phyloP scores from a whole-genome alignment of 768 basidiomycete genomes.

The Paxillus ammoniavirescens region DNA sequence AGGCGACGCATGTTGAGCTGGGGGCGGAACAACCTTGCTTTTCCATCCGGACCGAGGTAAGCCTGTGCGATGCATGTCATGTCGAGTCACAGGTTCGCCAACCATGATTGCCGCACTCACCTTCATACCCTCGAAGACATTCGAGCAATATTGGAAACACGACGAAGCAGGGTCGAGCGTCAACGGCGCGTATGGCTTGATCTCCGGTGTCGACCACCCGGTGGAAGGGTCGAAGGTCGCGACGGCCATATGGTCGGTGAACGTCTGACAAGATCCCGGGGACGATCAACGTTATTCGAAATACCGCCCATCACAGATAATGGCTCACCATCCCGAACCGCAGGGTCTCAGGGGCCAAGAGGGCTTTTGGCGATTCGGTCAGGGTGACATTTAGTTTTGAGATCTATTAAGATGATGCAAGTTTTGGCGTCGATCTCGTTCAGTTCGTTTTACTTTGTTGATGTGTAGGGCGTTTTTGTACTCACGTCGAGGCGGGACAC shows the following conservation, averaged over 20 bases:
- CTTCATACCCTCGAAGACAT: conserved; percentile 69
- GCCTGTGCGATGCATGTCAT: conserved; percentile 41
- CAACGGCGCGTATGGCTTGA: conserved; percentile 67
- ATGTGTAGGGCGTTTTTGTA: background rate
- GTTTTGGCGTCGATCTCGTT: background rate
- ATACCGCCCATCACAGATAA: too few relatives aligned
- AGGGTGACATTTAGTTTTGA: conserved; percentile 51
- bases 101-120: conserved; percentile 30
- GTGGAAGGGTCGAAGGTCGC: conserved; percentile 56
- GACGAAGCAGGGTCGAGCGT: conserved; percentile 54
- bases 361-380: conserved; percentile 46
- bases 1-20: conserved; percentile 84
- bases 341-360: conserved; percentile 48
- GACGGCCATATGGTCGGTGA: conserved; percentile 79
- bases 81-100: background rate
- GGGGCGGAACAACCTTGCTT: conserved; percentile 77
- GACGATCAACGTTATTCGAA: background rate
- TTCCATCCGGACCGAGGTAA: conserved; percentile 68
- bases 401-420: conserved; percentile 38
- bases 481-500: conserved; percentile 19
- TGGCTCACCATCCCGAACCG: conserved; percentile 33
- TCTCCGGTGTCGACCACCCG: conserved; percentile 73
- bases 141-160: conserved; percentile 61
- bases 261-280: conserved; percentile 36
- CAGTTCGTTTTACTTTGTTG: too few relatives aligned